Percentiles rank a stretch among this genome's conserved stretches.
Evolutionary conservation across 2,329 filamentous ascomycete species (phyloP).

Genomic region (Fusarium tuaranense): DNA sequence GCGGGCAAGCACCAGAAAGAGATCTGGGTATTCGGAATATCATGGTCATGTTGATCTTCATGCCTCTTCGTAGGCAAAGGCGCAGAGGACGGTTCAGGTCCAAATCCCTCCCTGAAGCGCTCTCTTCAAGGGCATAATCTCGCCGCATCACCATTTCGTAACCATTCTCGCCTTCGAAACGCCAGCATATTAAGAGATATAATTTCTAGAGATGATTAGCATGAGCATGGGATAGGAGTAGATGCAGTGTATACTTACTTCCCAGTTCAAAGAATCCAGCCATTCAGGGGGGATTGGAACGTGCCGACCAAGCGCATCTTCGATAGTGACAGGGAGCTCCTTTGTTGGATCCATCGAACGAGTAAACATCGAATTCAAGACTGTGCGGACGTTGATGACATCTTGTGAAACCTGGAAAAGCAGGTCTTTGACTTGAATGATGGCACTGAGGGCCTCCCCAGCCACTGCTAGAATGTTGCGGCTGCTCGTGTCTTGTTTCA

Average conservation of each 20-base stretch:
- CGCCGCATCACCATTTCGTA: neutral
- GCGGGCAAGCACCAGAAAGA: neutral
- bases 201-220: neutral
- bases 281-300: neutral
- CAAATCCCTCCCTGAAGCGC: neutral
- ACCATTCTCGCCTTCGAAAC: neutral
- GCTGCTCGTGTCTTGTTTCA: neutral
- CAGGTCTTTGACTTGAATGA: neutral
- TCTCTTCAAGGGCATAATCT: neutral
- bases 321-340: neutral
- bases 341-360: neutral
- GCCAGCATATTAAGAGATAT: neutral
- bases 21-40: rapidly evolving
- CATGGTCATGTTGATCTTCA: neutral
- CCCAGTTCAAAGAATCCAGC: neutral
- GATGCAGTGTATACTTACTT: neutral
- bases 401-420: neutral
- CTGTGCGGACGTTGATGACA: rapidly evolving
- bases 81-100: neutral
- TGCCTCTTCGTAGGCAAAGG: neutral
- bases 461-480: neutral
- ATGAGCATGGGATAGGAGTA: neutral
- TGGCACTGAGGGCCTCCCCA: neutral
- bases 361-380: neutral
- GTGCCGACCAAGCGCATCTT: neutral